Conservation (phyloP, 306 rosid species). For the Citrullus colocynthis region DNA sequence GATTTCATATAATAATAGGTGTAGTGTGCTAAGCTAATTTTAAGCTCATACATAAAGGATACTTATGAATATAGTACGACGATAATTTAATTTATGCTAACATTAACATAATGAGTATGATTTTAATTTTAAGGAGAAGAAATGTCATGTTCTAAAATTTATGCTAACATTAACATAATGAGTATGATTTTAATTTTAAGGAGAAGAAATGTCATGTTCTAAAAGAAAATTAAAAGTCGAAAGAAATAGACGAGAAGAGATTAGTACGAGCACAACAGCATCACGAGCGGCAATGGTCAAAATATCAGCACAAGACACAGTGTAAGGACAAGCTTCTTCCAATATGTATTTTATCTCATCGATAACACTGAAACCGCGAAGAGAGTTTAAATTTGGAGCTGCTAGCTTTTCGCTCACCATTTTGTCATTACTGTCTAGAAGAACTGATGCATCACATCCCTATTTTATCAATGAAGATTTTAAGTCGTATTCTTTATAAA, state of each 20-base stretch:
- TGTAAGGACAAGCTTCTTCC: slow-evolving; percentile 63
- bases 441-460: slow-evolving; percentile 94
- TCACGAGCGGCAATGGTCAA: slow-evolving; percentile 84
- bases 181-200: background rate
- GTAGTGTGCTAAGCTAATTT: too few species aligned
- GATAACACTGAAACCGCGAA: slow-evolving; percentile 62
- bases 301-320: slow-evolving; percentile 83
- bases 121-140: background rate
- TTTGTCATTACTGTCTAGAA: slow-evolving; percentile 48
- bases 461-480: background rate
- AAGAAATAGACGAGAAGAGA: background rate
- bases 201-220: background rate
- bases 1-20: too few species aligned
- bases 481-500: background rate
- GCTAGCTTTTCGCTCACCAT: slow-evolving; percentile 76
- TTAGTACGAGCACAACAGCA: slow-evolving; percentile 45
- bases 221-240: background rate
- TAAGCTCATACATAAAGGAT: too few species aligned
- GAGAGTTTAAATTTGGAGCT: slow-evolving; percentile 50
- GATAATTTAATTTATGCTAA: background rate
- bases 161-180: background rate
- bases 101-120: background rate
- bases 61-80: too few species aligned
- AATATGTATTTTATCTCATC: slow-evolving; percentile 52
- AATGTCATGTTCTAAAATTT: background rate